These are phyloP conservation scores for Curvularia sp. DNA, from an alignment of 2,329 filamentous ascomycete species.

Conservation along the genomic window DNA sequence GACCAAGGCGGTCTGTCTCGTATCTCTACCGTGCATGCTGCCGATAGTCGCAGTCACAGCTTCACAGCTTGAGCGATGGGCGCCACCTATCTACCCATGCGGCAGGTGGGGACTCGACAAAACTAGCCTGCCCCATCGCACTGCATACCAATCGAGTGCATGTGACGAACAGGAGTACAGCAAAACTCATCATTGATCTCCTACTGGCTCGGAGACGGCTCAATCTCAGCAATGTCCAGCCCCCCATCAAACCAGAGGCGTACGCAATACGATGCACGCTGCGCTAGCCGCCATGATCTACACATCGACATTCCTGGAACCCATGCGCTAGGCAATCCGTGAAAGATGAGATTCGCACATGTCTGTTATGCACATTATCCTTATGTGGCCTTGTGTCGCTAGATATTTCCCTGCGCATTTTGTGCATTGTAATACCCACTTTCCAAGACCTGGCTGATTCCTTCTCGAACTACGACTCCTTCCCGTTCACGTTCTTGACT, in stretches of 20 bases:
- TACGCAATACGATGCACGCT: slow-evolving; percentile 3
- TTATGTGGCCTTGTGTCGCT: background rate
- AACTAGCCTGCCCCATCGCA: slow-evolving; percentile 2
- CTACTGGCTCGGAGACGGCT: slow-evolving; percentile 10
- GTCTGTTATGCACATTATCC: background rate
- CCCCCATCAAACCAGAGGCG: background rate
- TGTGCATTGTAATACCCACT: slow-evolving; percentile 7
- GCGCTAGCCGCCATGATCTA: slow-evolving; percentile 10
- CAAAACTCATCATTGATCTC: background rate
- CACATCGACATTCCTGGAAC: slow-evolving; percentile 2
- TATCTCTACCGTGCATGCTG: background rate
- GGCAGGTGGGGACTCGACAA: slow-evolving; percentile 1
- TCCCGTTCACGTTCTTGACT: background rate
- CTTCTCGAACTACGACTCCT: background rate
- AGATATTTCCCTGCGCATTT: slow-evolving; percentile 9
- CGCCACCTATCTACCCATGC: background rate
- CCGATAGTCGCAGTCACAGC: background rate
- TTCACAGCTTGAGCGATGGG: background rate
- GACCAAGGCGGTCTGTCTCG: slow-evolving; percentile 3
- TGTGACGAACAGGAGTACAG: background rate
- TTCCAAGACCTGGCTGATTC: slow-evolving; percentile 1
- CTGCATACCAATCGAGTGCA: background rate
- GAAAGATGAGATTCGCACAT: background rate
- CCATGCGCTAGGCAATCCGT: slow-evolving; percentile 3
- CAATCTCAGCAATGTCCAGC: slow-evolving; percentile 1